Conservation (phyloP, 208 protist genomes). For the Leishmania braziliensis region DNA sequence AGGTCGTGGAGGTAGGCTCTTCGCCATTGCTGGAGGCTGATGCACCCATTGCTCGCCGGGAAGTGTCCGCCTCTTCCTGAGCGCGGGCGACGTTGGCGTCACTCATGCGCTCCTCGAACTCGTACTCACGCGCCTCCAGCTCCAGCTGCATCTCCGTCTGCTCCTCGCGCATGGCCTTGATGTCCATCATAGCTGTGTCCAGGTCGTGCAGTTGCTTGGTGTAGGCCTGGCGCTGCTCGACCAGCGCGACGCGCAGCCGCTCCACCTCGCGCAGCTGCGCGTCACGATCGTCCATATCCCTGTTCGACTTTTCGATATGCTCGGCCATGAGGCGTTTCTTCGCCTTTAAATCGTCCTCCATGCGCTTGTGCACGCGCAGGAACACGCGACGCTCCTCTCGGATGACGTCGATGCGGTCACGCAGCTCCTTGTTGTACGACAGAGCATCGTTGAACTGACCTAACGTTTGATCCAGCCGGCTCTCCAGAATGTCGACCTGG, state of each 20-base stretch:
- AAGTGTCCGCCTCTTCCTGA: constrained; percentile 13
- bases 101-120: constrained; percentile 56
- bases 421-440: constrained; percentile 94
- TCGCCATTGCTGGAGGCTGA: constrained; percentile 15
- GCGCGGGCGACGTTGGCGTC: constrained; percentile 28
- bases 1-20: constrained; percentile 9
- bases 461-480: constrained; percentile 94
- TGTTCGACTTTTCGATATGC: constrained; percentile 95
- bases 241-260: constrained; percentile 71
- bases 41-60: constrained; percentile 7
- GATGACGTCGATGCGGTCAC: constrained; percentile 96
- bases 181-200: constrained; percentile 85
- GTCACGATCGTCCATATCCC: constrained; percentile 95
- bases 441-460: constrained; percentile 97
- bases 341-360: constrained; percentile 93
- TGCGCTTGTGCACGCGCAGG: constrained; percentile 95
- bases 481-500: constrained; percentile 95
- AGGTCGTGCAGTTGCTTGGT: constrained; percentile 69
- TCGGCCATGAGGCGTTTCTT: constrained; percentile 95
- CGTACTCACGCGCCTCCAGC: constrained; percentile 82
- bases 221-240: constrained; percentile 84
- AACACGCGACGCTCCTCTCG: constrained; percentile 96
- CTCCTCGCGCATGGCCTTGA: constrained; percentile 88
- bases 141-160: constrained; percentile 86
- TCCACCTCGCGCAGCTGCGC: constrained; percentile 86